Evolutionary conservation across 1,139 yeast species (phyloP).

Genomic region (Taphrina pruni): DNA sequence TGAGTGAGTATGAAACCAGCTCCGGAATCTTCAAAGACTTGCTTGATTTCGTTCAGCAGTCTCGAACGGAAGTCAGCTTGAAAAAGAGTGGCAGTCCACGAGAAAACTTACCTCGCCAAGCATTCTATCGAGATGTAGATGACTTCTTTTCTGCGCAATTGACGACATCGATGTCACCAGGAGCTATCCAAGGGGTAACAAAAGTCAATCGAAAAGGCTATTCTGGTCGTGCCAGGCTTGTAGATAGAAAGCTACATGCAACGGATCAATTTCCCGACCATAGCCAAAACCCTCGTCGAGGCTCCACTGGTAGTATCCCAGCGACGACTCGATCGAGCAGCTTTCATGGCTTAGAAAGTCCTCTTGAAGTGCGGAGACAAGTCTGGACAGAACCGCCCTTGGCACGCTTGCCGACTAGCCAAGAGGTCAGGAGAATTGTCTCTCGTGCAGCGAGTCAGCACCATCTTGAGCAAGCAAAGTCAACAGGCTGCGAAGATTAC

Average conservation of each 20-base stretch:
- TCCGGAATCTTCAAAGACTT: background rate
- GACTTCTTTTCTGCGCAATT: too few species aligned
- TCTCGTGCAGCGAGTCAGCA: slow-evolving; percentile 2
- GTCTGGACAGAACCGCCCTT: background rate
- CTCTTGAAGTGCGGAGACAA: background rate
- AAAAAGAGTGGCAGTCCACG: too few species aligned
- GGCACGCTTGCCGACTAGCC: slow-evolving; percentile 1
- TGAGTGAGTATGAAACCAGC: background rate
- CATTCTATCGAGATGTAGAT: too few species aligned
- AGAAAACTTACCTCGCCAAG: too few species aligned
- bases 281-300: background rate
- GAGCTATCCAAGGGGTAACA: too few species aligned
- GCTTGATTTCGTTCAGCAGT: background rate
- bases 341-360: background rate
- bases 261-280: background rate
- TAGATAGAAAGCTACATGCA: background rate
- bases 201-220: too few species aligned
- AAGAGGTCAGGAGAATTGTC: background rate
- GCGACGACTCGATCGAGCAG: background rate
- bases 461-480: background rate
- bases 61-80: background rate
- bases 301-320: background rate
- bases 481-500: background rate
- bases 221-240: too few species aligned
- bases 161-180: too few species aligned